Base-by-base conservation (phyloP, 129 eudicot species). In the Centrapalus pauciflorus region DNA sequence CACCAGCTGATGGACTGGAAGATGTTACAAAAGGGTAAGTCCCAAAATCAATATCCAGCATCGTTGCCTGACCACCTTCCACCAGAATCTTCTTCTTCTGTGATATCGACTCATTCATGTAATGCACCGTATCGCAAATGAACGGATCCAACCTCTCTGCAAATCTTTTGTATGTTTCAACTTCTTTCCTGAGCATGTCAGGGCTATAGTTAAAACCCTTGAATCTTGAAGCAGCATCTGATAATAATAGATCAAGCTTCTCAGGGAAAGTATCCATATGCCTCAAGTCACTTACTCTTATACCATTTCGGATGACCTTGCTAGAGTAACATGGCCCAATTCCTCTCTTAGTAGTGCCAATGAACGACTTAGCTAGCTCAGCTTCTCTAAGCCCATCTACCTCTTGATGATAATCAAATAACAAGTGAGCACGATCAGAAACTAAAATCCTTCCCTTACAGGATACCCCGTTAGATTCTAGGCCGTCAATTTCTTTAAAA, bases 31-130 rank as follows among this genome's bases (percentile, higher is more conserved):
- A 94, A 11, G 97, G 99, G 66, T 94, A 94, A 13, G 99, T 94
- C 69, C 99, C 99, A 71, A 94, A 94, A 64, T 94, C 99, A 70
- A 94, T 80, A 75, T 94, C 99, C 69, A 94, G 71, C 99, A 94
- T 94, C n/a, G 99, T 94, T 43, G 99, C 99, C 69, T 94, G 99
- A 61, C 99, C 99, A 55, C 99, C 99, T 89, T 94, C 99, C 12
- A 94, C 99, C 57, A 94, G 48, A 68, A 94, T 73, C 81, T 86
- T 94, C 81, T 80, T 81, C 73, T 94, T 82, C 21, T 81, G 78
- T 10, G 83, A 77, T 49, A 94, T 79, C 12, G 95, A 76, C 52
- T 94, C 92, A 56, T 89, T 80, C 79, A 94, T 78, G 77, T 78
- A 87, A 73, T 89, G 83, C 74, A 94, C 97, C 0, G 95, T 94